A percentile compares a stretch with the other conserved stretches of the same genome.
These are phyloP conservation scores for Plasmodium inui DNA, from an alignment of 169 alveolate species.

Conservation along the genomic window DNA sequence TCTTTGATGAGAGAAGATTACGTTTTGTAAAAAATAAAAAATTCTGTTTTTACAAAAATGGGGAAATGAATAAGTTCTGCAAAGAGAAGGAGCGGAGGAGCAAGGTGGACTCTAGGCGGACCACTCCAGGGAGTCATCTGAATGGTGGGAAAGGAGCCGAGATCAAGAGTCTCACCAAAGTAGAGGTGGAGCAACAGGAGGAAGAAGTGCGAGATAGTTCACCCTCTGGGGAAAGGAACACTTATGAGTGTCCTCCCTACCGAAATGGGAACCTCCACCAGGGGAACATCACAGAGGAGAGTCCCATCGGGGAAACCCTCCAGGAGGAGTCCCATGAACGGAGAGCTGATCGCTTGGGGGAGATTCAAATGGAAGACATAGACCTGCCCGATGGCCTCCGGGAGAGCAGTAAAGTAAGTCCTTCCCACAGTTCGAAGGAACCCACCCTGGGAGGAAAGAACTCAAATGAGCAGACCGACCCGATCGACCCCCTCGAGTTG, in stretches of 20 bases:
- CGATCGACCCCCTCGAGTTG: neutral
- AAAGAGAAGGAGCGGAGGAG: neutral
- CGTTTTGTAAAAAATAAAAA: constrained; percentile 26
- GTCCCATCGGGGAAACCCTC: neutral
- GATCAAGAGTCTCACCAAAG: neutral
- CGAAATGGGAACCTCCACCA: neutral
- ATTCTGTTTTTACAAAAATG: constrained; percentile 63
- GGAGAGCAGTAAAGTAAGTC: neutral
- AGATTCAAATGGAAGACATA: neutral
- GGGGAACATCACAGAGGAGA: neutral
- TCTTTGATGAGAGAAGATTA: constrained; percentile 50
- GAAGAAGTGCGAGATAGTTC: neutral
- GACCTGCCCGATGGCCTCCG: neutral
- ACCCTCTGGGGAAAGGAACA: neutral
- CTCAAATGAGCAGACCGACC: neutral
- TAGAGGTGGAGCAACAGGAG: neutral
- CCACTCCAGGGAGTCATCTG: neutral
- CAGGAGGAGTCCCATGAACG: neutral
- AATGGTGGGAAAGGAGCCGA: neutral
- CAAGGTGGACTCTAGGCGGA: neutral
- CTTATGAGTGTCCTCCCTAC: neutral
- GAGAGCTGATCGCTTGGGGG: neutral
- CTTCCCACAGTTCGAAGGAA: neutral
- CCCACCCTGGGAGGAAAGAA: neutral
- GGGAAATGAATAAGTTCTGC: constrained; percentile 1